phyloP scores from a whole-genome alignment of 495 filamentous ascomycete genomes.

The Penicillium crystallinum region DNA sequence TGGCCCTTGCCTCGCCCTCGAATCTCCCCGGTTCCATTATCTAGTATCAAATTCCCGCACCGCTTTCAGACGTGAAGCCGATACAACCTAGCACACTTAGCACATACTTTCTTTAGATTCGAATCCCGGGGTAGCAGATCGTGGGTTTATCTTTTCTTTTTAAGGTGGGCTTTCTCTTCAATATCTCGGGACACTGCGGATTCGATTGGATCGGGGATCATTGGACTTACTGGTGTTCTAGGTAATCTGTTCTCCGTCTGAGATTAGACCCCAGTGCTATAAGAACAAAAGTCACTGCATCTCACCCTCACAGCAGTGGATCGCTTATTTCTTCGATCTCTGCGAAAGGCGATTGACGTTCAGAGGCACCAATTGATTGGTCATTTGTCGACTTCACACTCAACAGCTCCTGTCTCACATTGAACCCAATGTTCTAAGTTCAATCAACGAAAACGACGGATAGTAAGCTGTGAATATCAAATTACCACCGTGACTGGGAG shows the following conservation, averaged over 20 bases:
- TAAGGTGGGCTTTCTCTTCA: neutral
- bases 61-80: conserved; percentile 16
- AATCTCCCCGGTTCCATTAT: conserved; percentile 5
- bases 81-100: conserved; percentile 21
- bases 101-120: conserved; percentile 16
- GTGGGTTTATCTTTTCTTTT: neutral
- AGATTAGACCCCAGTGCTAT: neutral
- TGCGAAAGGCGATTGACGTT: neutral
- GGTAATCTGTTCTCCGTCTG: conserved; percentile 9
- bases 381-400: neutral
- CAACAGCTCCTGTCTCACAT: neutral
- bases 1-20: conserved; percentile 24
- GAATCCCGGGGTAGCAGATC: neutral
- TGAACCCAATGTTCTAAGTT: neutral
- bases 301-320: neutral
- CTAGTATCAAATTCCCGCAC: conserved; percentile 10
- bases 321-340: neutral
- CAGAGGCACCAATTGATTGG: neutral
- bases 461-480: neutral
- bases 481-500: conserved; percentile 1
- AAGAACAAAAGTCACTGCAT: neutral
- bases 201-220: conserved; percentile 4
- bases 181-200: neutral
- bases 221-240: neutral
- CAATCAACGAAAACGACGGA: neutral